Base-by-base conservation (phyloP, 306 rosid genomes). In the Quercus aquifolioides region DNA sequence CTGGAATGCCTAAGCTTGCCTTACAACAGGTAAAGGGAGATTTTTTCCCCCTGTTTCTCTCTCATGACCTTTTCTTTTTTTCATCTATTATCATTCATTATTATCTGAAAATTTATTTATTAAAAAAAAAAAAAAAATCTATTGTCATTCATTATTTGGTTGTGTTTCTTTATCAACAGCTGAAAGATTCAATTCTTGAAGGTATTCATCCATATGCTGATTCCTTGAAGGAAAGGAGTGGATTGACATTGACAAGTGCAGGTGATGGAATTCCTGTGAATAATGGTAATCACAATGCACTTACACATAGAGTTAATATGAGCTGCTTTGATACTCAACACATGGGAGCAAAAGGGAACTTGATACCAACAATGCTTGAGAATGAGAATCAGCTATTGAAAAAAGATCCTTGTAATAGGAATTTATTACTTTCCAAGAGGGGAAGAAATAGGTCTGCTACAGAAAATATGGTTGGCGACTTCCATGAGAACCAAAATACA, bases 151-250 rank as follows among this genome's bases (percentile, higher is more conserved):
- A 3, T 75, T 59, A 70, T 55, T 81, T 73, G 77, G n/a, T 70
- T 41, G 35, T 75, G 15, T 52, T 55, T 73, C 57, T 31, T 72
- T 65, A 28, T 71, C 54, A 85, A 71, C 90, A 94, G 98, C 83
- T 94, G 83, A 89, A 88, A 85, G 91, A 85, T 71, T 79, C 92
- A 26, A 81, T 94, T 74, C 79, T 86, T 76, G 87, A 86, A 63
- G 94, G 92, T 51, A 87, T 85, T 26, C 89, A 82, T 77, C 89
- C 90, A 11, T 78, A 77, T 85, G 76, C 88, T 74, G 90, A 85
- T 82, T 41, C 56, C 78, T 84, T 94, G 73, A 87, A 82, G 83
- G 85, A 57, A 55, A 88, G 74, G 78, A 81, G 92, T 78, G 90
- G 94, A 55, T 81, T 91, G 81, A 51, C 79, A 5, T 62, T 57